A percentile compares a stretch with the other conserved stretches of the same genome.
These are phyloP conservation scores for Aspergillus sp. DNA, from an alignment of 2,329 filamentous ascomycete species.

Conservation along the genomic window DNA sequence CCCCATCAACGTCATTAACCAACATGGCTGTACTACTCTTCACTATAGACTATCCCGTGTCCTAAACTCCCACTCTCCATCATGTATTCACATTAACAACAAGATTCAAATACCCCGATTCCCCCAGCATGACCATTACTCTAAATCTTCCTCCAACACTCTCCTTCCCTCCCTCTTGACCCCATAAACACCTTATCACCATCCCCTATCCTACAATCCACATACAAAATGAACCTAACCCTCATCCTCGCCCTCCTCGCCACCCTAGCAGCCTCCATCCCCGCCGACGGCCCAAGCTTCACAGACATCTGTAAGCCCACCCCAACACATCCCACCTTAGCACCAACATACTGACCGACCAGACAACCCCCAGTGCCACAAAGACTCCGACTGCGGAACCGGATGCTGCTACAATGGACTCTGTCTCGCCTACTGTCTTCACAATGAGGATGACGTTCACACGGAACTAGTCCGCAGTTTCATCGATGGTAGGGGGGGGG, in stretches of 20 bases:
- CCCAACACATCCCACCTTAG: background rate
- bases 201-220: too few species aligned
- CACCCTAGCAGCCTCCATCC: background rate
- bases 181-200: too few species aligned
- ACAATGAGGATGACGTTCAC: background rate
- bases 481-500: background rate
- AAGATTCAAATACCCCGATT: too few species aligned
- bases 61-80: too few species aligned
- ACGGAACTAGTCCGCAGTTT: background rate
- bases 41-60: too few species aligned
- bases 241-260: background rate
- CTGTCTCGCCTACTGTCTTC: conserved; percentile 2
- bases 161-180: too few species aligned
- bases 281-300: background rate
- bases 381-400: conserved; percentile 5
- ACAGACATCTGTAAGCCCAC: conserved; percentile 10
- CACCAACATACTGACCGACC: background rate
- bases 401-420: conserved; percentile 12
- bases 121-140: too few species aligned
- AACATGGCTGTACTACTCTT: too few species aligned
- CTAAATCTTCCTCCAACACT: fast-evolving
- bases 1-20: too few species aligned
- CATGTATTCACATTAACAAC: too few species aligned
- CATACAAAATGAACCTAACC: too few species aligned
- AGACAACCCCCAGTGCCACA: conserved; percentile 6